phyloP scores from a whole-genome alignment of 805 yeast species.

The Myxozyma melibiosi region DNA sequence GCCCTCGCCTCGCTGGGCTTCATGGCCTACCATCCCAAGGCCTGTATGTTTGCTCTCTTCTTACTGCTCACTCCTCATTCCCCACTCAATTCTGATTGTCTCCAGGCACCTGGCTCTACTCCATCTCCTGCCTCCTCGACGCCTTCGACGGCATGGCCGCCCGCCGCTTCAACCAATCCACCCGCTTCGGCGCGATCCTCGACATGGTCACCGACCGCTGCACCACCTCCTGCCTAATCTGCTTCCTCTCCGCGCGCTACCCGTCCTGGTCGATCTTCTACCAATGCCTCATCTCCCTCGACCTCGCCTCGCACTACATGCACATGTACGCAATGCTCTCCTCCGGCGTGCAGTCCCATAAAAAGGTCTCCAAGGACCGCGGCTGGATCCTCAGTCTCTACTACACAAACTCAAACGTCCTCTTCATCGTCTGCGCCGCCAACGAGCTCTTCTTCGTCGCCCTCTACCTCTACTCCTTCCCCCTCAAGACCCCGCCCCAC shows the following conservation, averaged over 20 bases:
- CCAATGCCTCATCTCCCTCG: constrained; percentile 80
- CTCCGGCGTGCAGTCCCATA: constrained; percentile 80
- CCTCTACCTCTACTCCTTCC: constrained; percentile 73
- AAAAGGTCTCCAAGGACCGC: constrained; percentile 70
- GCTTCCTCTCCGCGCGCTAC: constrained; percentile 77
- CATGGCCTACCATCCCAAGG: constrained; percentile 82
- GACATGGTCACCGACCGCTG: constrained; percentile 99
- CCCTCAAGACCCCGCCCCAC: constrained; percentile 48
- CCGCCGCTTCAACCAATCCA: constrained; percentile 81
- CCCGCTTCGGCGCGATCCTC: constrained; percentile 91
- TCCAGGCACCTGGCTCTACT: constrained; percentile 60
- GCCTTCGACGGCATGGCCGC: constrained; percentile 98
- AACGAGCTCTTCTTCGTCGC: constrained; percentile 94
- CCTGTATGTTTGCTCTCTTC: constrained; percentile 54
- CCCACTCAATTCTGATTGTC: not conserved
- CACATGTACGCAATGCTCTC: constrained; percentile 95
- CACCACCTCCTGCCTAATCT: constrained; percentile 90
- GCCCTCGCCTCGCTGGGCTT: constrained; percentile 77
- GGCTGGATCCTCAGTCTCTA: constrained; percentile 77
- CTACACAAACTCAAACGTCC: constrained; percentile 77
- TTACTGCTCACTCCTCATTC: not conserved
- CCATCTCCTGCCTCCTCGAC: constrained; percentile 86
- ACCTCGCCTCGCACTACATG: constrained; percentile 91
- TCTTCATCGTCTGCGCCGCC: constrained; percentile 87
- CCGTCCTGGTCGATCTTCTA: constrained; percentile 70